Evolutionary conservation across 192 early-diverging fungal species (phyloP).

Genomic region (Rhizoclosmatium sp.): DNA sequence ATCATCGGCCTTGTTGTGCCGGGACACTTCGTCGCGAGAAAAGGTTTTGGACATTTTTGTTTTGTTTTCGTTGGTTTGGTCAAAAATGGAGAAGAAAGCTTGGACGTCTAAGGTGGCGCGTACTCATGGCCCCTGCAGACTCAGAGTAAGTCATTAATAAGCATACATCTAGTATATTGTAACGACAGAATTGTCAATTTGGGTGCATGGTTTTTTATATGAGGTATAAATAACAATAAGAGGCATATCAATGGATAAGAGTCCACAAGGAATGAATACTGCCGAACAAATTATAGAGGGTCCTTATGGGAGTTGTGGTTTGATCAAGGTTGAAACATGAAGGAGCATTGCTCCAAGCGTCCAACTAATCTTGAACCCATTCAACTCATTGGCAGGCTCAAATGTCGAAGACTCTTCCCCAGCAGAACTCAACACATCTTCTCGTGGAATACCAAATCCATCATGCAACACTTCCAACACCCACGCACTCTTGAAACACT

Average conservation of each 20-base stretch:
- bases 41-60: conserved; percentile 35
- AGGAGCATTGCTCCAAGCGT: conserved; percentile 38
- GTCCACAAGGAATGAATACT: too few relatives aligned
- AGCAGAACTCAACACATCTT: not conserved
- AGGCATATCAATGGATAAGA: too few relatives aligned
- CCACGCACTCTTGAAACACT: conserved; percentile 97
- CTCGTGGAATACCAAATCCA: conserved; percentile 82
- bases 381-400: conserved; percentile 27
- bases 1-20: conserved; percentile 48
- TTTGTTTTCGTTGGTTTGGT: not conserved
- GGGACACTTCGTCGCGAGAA: conserved; percentile 44
- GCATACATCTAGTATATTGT: too few relatives aligned
- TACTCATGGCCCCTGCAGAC: too few relatives aligned
- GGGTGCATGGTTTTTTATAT: too few relatives aligned
- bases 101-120: too few relatives aligned
- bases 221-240: too few relatives aligned
- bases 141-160: too few relatives aligned
- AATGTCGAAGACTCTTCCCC: not conserved
- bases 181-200: too few relatives aligned
- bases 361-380: conserved; percentile 41
- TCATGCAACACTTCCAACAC: conserved; percentile 88
- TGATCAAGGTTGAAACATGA: conserved; percentile 31
- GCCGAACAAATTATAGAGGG: too few relatives aligned
- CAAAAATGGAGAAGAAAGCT: too few relatives aligned
- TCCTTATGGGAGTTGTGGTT: not conserved